These are phyloP conservation scores for Entomortierella beljakovae DNA, from an alignment of 192 early-diverging fungal genomes.

Conservation along the genomic window DNA sequence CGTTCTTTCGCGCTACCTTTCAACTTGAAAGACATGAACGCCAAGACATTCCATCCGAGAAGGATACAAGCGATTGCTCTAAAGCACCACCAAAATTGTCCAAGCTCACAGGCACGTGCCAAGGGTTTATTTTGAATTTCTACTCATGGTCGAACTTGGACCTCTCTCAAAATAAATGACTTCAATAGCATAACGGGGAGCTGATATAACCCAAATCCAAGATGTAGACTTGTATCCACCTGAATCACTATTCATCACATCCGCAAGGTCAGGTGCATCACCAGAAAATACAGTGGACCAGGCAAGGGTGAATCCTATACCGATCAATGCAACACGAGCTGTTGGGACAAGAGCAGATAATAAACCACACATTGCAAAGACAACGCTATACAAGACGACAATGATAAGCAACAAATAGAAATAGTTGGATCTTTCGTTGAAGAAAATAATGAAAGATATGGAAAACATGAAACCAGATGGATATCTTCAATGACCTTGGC, in stretches of 20 bases:
- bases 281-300: conserved; percentile 72
- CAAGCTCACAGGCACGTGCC: conserved; percentile 53
- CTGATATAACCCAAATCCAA: conserved; percentile 70
- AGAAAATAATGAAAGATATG: conserved; percentile 69
- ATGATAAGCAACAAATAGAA: conserved; percentile 56
- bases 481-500: conserved; percentile 72
- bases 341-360: conserved; percentile 61
- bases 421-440: conserved; percentile 54
- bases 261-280: conserved; percentile 61
- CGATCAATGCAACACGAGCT: conserved; percentile 56
- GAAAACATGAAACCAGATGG: conserved; percentile 67
- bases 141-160: conserved; percentile 49
- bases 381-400: conserved; percentile 61
- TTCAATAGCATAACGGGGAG: conserved; percentile 73
- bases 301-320: conserved; percentile 70
- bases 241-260: conserved; percentile 42
- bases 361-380: conserved; percentile 71
- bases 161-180: conserved; percentile 67
- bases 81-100: conserved; percentile 57
- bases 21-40: conserved; percentile 67
- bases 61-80: conserved; percentile 55
- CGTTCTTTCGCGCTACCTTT: conserved; percentile 27
- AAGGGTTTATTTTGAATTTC: conserved; percentile 45
- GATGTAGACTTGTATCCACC: conserved; percentile 37
- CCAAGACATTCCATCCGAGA: conserved; percentile 64